Base-by-base conservation (phyloP, 768 basidiomycete species). In the Leucosporidium yakuticum region DNA sequence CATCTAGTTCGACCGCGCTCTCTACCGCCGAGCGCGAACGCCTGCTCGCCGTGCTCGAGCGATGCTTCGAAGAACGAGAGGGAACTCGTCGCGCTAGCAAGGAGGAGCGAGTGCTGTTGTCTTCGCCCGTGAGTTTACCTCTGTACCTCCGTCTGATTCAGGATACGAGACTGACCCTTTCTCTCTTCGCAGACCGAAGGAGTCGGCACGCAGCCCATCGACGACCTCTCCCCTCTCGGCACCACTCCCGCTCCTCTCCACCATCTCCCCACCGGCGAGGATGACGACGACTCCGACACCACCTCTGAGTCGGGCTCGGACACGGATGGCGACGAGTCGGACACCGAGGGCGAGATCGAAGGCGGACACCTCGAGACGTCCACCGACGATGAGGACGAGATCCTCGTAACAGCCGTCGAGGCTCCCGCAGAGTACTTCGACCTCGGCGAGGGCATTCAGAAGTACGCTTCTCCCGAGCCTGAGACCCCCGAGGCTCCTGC, bases 191-290 rank as follows among this genome's bases (percentile, higher is more conserved):
- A 93, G 90, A 91, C 89, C 15, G 86, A 90, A 79, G 89, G 91
- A 31, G 85, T 92, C 34, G 91, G 91, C 61, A 93, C 91, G 4
- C 80, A 90, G 31, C 87, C 88, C 34, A 87, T 86, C 4, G 80
- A 85, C 76, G 80, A 84, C 23, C 11, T 31, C 1, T 39, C 57
- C 2, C 72, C 65, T 1, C 65, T 70, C 36, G 66, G 63, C 19
- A 51, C 25, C 76, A 69, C 55, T 65, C 54, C 31, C 73, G 64
- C n/a, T 56, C 65, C 23, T 47, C 61, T 25, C 64, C 65, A 34
- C 39, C 39, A 44, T 15, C 39, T 44, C 8, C 39, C 39, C 6
- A 44, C 39, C 39, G 39, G 39, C 39, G 83, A 82, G 0, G 84
- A 84, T 50, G 81, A 79, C 6, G 80, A 80, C 21, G 81, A 82